phyloP scores from a whole-genome alignment of 768 basidiomycete genomes.

The Strobilomyces confusus region DNA sequence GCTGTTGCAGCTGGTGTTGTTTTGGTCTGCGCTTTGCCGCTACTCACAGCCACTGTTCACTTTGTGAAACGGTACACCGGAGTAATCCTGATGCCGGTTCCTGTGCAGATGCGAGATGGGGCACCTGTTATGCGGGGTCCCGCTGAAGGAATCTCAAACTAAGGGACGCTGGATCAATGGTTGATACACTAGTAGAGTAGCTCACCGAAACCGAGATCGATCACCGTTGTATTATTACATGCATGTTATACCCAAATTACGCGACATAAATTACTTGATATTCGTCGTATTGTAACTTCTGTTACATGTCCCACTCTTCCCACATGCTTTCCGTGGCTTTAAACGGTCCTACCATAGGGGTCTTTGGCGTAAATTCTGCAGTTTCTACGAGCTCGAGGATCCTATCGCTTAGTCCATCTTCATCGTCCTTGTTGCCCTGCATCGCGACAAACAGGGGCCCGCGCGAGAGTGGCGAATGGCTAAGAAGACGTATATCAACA shows the following conservation, averaged over 20 bases:
- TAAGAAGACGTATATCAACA: conserved; percentile 60
- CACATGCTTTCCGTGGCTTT: conserved; percentile 36
- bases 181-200: too few relatives aligned
- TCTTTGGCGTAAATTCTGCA: conserved; percentile 45
- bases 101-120: conserved; percentile 4
- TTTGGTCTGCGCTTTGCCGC: conserved; percentile 20
- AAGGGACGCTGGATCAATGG: too few relatives aligned
- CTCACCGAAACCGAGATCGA: not conserved
- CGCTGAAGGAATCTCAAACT: not conserved
- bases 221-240: conserved; percentile 7
- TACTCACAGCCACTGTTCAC: conserved; percentile 10
- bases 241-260: conserved; percentile 7
- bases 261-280: conserved; percentile 14
- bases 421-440: conserved; percentile 56
- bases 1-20: conserved; percentile 14
- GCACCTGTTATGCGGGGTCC: not conserved
- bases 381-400: conserved; percentile 72
- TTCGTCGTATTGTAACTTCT: not conserved
- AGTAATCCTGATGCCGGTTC: conserved; percentile 4
- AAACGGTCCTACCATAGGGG: conserved; percentile 21
- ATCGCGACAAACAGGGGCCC: conserved; percentile 60
- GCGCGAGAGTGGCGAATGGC: conserved; percentile 31
- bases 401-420: conserved; percentile 54
- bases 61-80: conserved; percentile 5
- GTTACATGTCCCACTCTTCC: conserved; percentile 75